Conservation (phyloP, 371 early-diverging fungal genomes). For the Mortierella sp. region DNA sequence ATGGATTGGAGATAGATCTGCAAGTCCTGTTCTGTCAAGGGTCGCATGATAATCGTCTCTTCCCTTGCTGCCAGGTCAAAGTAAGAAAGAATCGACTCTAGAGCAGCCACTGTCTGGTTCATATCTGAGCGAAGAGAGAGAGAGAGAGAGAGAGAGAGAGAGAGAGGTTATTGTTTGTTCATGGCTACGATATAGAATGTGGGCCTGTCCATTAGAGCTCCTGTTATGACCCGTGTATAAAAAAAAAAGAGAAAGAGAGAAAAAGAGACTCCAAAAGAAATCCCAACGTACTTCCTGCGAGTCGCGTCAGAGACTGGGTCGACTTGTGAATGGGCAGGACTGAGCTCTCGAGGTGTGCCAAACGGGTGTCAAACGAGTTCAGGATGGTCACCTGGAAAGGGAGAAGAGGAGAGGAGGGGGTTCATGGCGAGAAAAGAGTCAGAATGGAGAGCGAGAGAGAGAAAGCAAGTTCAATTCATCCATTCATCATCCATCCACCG, state of each 20-base stretch:
- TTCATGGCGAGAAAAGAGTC: not conserved
- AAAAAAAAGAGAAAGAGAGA: not conserved
- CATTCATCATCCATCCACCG: not conserved
- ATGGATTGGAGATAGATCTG: constrained; percentile 64
- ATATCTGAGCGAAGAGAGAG: constrained; percentile 62
- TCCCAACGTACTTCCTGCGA: constrained; percentile 77
- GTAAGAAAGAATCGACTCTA: constrained; percentile 80
- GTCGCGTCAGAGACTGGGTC: constrained; percentile 83
- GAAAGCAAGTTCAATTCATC: not conserved
- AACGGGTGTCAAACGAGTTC: constrained; percentile 84
- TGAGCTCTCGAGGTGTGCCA: constrained; percentile 81
- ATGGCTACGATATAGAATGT: not conserved
- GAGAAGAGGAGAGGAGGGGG: not conserved
- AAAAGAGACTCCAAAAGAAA: not conserved
- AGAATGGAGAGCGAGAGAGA: not conserved
- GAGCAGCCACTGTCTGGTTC: constrained; percentile 72
- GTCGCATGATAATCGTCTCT: constrained; percentile 72
- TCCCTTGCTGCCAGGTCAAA: constrained; percentile 83
- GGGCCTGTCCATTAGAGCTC: too few relatives aligned
- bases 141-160: not conserved
- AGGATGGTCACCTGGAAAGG: constrained; percentile 65
- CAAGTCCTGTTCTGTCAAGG: constrained; percentile 61
- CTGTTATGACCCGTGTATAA: not conserved
- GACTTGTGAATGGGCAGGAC: constrained; percentile 90
- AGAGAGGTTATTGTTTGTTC: constrained; percentile 2